Base-by-base conservation (phyloP, 352 stramenopile species). In the Phytophthora kernoviae region DNA sequence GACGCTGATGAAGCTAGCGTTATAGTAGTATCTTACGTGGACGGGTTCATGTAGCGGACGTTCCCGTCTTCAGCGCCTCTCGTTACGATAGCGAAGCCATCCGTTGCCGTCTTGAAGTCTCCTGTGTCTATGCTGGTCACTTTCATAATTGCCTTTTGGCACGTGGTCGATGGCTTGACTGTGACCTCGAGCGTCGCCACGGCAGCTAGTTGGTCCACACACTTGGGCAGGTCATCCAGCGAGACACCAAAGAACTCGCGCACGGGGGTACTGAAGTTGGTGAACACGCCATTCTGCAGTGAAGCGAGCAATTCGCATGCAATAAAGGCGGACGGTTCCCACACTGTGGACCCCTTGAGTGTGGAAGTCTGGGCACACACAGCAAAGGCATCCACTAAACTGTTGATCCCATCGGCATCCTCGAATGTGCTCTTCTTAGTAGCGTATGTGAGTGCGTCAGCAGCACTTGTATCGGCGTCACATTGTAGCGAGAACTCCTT, bases 251-350 rank as follows among this genome's bases (percentile, higher is more conserved):
- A 89, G 24, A 82, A 77, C 11, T 77, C 40, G 8, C 79, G 79
- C 17, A 89, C 75, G n/a, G 75, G 75, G 8, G 75, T 63, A 42
- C 81, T 91, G 41, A 87, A 88, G 54, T 87, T 91, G 12, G 79
- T 89, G 52, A 91, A 89, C 10, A 85, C 79, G n/a, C 81, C 77
- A 44, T 91, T 91, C 56, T 87, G 75, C 40, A 87, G 57, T 8
- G 75, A 81, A 40, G 77, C 69, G 54, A 91, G 80, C 41, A 91
- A 56, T 43, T 91, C 77, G 24, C 81, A 91, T 14, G 79, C 75
- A 50, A 89, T 80, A 34, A 77, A 82, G 4, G 79, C 79, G 48
- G 79, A 86, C 33, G 75, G 34, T 18, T 62, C 60, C 33, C 88
- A 77, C 9, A 57, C 67, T 10, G 58, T 70, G 4, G 56, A 55